Base-by-base conservation (phyloP, 331 rosid genomes). In the Erythrophleum ivorense region DNA sequence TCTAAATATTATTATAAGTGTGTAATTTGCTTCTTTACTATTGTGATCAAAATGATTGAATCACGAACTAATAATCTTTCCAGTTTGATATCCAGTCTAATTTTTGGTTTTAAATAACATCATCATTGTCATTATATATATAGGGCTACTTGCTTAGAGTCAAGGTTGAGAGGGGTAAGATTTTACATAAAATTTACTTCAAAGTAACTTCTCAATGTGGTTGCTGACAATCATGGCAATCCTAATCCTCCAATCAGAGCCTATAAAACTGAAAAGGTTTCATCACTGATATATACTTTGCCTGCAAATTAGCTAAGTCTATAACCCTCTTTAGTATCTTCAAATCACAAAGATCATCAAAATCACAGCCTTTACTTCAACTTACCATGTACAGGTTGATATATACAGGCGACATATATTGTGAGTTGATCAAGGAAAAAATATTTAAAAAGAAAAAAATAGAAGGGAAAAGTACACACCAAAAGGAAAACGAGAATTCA, bases 401-500 rank as follows among this genome's bases (percentile, higher is more conserved):
- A 34, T 62, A 31, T 60, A 63, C 48, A 70, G 38, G 73, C 18
- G 7, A 14, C 24, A 18, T 13, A 15, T 14, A 15, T 6, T 15
- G 48, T 63, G n/a, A 70, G 16, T 12, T 14, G 52, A 41, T 11
- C 29, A 69, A 31, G 48, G 5, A 9, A 6, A 34, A 16, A 34
- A 49, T 5, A 31, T 8, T 13, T n/a, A 18, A 18, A 66, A 6
- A 24, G 1, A 24, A 21, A 38, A 7, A 9, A 41, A 14, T 2
- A 1, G 29, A 38, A 18, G 1, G 54, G 29, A 11, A 76, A 80
- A 19, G 12, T 14, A 46, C 14, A 40, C 12, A 48, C 0, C 2
- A 34, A 19, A 48, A 50, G 9, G 6, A 65, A 67, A 38, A 9
- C 33, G 4, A 73, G 57, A 80, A 6, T 73, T 90, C 85, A 88